Evolutionary conservation across 148 eudicot genomes (phyloP).

Genomic region (Camellia granthamiana): DNA sequence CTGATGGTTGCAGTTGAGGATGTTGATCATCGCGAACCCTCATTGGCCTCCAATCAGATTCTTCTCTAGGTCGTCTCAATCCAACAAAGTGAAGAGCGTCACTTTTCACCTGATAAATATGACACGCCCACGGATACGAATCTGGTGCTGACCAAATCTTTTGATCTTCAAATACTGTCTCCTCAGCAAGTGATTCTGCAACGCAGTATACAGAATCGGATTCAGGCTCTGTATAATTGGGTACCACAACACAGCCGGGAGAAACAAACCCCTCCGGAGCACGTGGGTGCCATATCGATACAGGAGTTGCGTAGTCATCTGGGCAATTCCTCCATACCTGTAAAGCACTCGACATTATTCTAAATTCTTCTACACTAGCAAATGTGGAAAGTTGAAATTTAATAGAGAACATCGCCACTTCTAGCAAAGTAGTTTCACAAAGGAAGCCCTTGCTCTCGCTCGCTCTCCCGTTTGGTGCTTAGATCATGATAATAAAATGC

Average conservation of each 20-base stretch:
- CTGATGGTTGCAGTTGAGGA: constrained; percentile 20
- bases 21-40: constrained; percentile 49
- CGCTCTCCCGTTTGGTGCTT: too few relatives aligned
- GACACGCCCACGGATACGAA: constrained; percentile 96
- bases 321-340: constrained; percentile 99
- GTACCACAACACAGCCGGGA: constrained; percentile 77
- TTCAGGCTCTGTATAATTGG: constrained; percentile 69
- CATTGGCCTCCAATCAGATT: constrained; percentile 62
- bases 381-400: neutral
- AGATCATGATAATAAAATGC: neutral
- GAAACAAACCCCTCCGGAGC: constrained; percentile 82
- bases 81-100: constrained; percentile 87
- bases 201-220: constrained; percentile 53
- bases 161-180: constrained; percentile 67
- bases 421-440: too few relatives aligned
- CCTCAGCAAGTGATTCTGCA: constrained; percentile 67
- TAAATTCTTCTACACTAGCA: neutral
- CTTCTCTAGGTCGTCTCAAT: constrained; percentile 67
- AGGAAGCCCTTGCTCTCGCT: too few relatives aligned
- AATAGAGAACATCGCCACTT: neutral
- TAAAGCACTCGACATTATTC: constrained; percentile 2
- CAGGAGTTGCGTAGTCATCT: constrained; percentile 70
- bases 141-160: constrained; percentile 83
- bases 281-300: constrained; percentile 92
- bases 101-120: constrained; percentile 80